Conservation (phyloP, 2,329 filamentous ascomycete species). For the Penicillium sp. region DNA sequence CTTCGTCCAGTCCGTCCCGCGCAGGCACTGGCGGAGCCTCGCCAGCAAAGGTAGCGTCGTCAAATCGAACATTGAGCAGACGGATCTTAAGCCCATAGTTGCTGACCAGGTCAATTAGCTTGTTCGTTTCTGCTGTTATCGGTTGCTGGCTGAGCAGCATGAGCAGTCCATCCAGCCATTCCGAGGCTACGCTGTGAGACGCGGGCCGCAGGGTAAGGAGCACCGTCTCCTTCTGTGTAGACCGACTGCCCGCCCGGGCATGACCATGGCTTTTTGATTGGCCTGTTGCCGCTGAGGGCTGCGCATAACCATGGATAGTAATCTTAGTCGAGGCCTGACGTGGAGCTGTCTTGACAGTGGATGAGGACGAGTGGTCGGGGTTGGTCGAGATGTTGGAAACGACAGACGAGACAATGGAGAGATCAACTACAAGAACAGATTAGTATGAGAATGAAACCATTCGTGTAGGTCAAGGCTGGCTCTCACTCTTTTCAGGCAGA, state of each 20-base stretch:
- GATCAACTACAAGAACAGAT: slow-evolving; percentile 60
- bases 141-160: slow-evolving; percentile 95
- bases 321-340: slow-evolving; percentile 70
- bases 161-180: slow-evolving; percentile 93
- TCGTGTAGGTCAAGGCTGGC: slow-evolving; percentile 1
- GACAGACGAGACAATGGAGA: slow-evolving; percentile 85
- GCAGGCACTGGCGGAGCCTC: slow-evolving; percentile 76
- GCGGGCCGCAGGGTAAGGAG: slow-evolving; percentile 81
- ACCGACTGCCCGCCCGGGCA: slow-evolving; percentile 32
- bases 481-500: slow-evolving; percentile 69
- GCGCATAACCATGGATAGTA: slow-evolving; percentile 76
- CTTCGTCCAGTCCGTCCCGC: slow-evolving; percentile 81
- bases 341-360: slow-evolving; percentile 47
- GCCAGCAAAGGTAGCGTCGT: slow-evolving; percentile 69
- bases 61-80: slow-evolving; percentile 84
- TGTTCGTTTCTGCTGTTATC: slow-evolving; percentile 95
- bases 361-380: slow-evolving; percentile 50
- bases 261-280: slow-evolving; percentile 39
- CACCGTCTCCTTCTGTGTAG: slow-evolving; percentile 62
- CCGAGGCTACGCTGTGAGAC: slow-evolving; percentile 80
- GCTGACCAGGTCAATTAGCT: slow-evolving; percentile 78
- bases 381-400: slow-evolving; percentile 84
- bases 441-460: background rate
- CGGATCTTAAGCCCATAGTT: slow-evolving; percentile 93
- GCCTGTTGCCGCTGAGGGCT: slow-evolving; percentile 28